Base-by-base conservation (phyloP, 139 green algal species). In the Trebouxia sp. region DNA sequence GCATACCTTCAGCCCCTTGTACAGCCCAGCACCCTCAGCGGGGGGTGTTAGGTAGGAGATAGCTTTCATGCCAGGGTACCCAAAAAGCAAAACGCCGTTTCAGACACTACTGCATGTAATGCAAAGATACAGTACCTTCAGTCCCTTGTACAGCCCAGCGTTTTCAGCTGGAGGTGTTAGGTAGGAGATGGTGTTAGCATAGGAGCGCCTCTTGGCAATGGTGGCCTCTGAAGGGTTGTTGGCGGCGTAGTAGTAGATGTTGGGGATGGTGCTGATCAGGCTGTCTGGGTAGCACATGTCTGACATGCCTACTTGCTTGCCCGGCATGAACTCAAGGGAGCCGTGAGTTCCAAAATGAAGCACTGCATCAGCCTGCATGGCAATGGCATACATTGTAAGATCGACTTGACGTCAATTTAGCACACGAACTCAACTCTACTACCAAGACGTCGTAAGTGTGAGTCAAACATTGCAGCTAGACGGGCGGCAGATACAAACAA, bases 241-340 rank as follows among this genome's bases (percentile, higher is more conserved):
- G 86, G 97, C 97, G 14, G 97, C 97, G 80, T 99, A 99, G 92
- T 99, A 99, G 93, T 99, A 99, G 67, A 99, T 82, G 92, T 99
- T 99, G 87, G 97, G 97, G 83, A 98, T 97, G 90, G 66, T 92
- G 82, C 94, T 95, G 56, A 99, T 99, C 17, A 99, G 92, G 74
- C 86, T 92, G 90, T 99, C 97, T 20, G 97, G 97, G 92, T 98
- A 99, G 95, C 97, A 99, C 65, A 88, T 86, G 80, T 94, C 96
- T 17, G 86, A 92, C 97, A 99, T 99, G 87, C 97, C 97, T 6
- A 99, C 95, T 89, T 95, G 91, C 93, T 99, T 99, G 47, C 97
- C 97, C 28, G 97, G 97, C 97, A 99, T 99, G 92, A 99, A 99
- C 91, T 99, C 97, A 83, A 99, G 89, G 11, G 95, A 98, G 75